Evolutionary conservation across 345 rosid species (phyloP).

Genomic region (Citrus hindsii): DNA sequence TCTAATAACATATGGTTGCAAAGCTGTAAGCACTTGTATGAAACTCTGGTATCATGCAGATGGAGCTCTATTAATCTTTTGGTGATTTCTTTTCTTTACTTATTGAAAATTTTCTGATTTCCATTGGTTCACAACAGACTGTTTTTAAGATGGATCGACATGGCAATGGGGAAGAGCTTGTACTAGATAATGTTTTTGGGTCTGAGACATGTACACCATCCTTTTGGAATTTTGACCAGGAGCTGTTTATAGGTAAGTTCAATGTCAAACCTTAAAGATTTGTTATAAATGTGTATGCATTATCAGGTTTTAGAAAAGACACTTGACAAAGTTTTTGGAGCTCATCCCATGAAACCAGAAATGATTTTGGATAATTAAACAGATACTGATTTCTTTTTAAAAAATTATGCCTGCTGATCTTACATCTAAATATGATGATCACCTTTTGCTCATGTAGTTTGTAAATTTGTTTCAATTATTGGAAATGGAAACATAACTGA

Average conservation of each 20-base stretch:
- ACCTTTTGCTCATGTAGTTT: not conserved
- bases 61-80: constrained; percentile 23
- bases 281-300: not conserved
- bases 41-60: constrained; percentile 29
- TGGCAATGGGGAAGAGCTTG: constrained; percentile 79
- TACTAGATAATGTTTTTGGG: constrained; percentile 54
- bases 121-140: constrained; percentile 37
- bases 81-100: constrained; percentile 10
- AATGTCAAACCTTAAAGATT: not conserved
- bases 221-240: constrained; percentile 52
- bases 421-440: not conserved
- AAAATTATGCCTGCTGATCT: not conserved
- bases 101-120: constrained; percentile 26
- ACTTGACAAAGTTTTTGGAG: not conserved
- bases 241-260: constrained; percentile 58
- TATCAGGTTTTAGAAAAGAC: not conserved
- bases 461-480: constrained; percentile 1
- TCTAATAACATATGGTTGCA: constrained; percentile 81
- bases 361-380: not conserved
- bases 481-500: not conserved
- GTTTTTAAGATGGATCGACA: constrained; percentile 85
- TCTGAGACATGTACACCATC: constrained; percentile 53
- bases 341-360: not conserved
- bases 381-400: not conserved
- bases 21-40: constrained; percentile 70